phyloP scores from a whole-genome alignment of 2,329 filamentous ascomycete genomes.

The Phoma herbarum region DNA sequence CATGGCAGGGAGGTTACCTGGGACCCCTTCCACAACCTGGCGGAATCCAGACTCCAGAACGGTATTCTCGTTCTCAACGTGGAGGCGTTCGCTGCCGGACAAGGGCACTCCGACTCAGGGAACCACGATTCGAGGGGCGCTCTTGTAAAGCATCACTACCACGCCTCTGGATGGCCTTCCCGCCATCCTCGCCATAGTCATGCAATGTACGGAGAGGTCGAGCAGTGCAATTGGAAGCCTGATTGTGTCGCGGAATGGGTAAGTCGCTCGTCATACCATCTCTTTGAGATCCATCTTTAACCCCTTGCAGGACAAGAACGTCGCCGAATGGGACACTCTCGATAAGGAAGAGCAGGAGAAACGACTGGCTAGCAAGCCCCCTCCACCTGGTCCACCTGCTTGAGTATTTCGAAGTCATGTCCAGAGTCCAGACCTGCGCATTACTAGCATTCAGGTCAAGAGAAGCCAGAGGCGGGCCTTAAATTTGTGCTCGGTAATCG shows the following conservation, averaged over 20 bases:
- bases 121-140: conserved; percentile 73
- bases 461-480: neutral
- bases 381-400: conserved; percentile 18
- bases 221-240: conserved; percentile 73
- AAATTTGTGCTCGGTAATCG: neutral
- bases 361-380: conserved; percentile 53
- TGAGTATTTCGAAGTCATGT: neutral
- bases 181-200: conserved; percentile 72
- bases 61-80: conserved; percentile 73
- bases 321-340: conserved; percentile 67
- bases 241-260: conserved; percentile 71
- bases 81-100: conserved; percentile 76
- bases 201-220: conserved; percentile 74
- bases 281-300: conserved; percentile 12
- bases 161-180: conserved; percentile 76
- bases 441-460: neutral
- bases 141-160: conserved; percentile 77
- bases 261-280: conserved; percentile 12
- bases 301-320: conserved; percentile 62
- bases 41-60: conserved; percentile 71
- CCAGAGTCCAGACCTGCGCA: neutral
- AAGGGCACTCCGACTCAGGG: conserved; percentile 76
- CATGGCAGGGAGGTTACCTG: conserved; percentile 63
- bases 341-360: conserved; percentile 67
- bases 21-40: conserved; percentile 71